Evolutionary conservation across 2,329 filamentous ascomycete species (phyloP), one percentile per base, ranked within the genome.

Genomic region (Sporothrix phasma): DNA sequence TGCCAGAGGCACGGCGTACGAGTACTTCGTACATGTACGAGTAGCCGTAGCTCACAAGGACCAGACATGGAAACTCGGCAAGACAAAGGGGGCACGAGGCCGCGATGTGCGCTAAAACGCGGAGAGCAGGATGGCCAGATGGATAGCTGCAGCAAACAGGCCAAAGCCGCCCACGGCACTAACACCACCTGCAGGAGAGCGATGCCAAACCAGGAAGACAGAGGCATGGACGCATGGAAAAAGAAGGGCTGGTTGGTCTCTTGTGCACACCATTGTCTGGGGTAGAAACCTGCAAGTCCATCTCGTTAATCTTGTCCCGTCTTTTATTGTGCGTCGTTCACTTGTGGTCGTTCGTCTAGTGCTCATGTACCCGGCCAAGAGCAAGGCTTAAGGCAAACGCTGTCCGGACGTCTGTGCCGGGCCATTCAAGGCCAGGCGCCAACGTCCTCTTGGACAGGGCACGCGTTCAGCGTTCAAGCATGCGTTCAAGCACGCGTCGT

Each of bases 281-380:
- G 58, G 58, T 61, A 61, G 39, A 34, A 51, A 53, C 60, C 60
- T 62, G 46, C 34, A 53, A 49, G 60, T n/a, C 46, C 43, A 62
- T 62, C 46, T 62, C 60, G 46, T 62, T 46, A 22, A 53, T 62
- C 46, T 62, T 24, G 24, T 34, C 24, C 22, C 24, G 13, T 51
- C 10, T 37, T 19, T n/a, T n/a, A n/a, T n/a, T n/a, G n/a, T n/a
- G n/a, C n/a, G n/a, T n/a, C 8, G 1, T 45, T 37, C 34, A 13
- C 13, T 62, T 62, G n/a, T n/a, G n/a, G n/a, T n/a, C n/a, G n/a
- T n/a, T n/a, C n/a, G n/a, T n/a, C n/a, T n/a, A n/a, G n/a, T n/a
- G n/a, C n/a, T n/a, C n/a, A n/a, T n/a, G n/a, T 62, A 53, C 60
- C 60, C 60, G 60, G 60, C 46, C 46, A 62, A 31, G 37, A 43